Evolutionary conservation across 2,329 filamentous ascomycete species (phyloP), one percentile per base, ranked within the genome.

Genomic region (Colletotrichum sp.): DNA sequence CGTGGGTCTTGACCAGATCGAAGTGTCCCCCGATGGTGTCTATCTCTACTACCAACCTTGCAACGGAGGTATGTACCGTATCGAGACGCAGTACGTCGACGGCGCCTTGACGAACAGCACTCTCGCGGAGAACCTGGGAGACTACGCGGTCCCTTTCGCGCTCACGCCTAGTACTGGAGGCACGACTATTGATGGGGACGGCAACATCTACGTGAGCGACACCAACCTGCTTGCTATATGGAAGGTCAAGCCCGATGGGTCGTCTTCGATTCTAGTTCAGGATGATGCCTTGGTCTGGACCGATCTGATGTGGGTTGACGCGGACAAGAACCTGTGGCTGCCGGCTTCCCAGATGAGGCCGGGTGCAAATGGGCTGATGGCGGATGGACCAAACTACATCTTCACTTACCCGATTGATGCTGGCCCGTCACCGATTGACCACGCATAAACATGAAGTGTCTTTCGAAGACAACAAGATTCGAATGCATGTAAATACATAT

Each of bases 41-140:
- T 71, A 43, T 10, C 69, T 71, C 6, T 71, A 71, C 60, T 71
- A 71, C 15, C 69, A 71, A 48, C 69, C 69, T 30, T 71, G 60
- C 61, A 71, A 71, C 24, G 60, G 69, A 10, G 69, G 69, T 18
- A 71, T 71, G 69, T 71, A 71, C 18, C 69, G 69, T 18, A 39
- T 66, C 61, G 43, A 71, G 48, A 71, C 60, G 5, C 34, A 65
- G 18, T 71, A 59, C 24, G 69, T 71, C 21, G 28, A 66, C 30
- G 69, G 60, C n/a, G 43, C 61, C 16, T 18, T 71, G 48, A 66
- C 69, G 43, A 71, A 71, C 43, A 15, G 30, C 32, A 66, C 69
- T 3, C 69, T 71, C 18, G 60, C 69, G 26, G 69, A n/a, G 24
- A 66, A 7, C 32, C n/a, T 71, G 30, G 69, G 69, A 2, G 48